Base-by-base conservation (phyloP, 306 rosid species). In the Vigna nakashimae region DNA sequence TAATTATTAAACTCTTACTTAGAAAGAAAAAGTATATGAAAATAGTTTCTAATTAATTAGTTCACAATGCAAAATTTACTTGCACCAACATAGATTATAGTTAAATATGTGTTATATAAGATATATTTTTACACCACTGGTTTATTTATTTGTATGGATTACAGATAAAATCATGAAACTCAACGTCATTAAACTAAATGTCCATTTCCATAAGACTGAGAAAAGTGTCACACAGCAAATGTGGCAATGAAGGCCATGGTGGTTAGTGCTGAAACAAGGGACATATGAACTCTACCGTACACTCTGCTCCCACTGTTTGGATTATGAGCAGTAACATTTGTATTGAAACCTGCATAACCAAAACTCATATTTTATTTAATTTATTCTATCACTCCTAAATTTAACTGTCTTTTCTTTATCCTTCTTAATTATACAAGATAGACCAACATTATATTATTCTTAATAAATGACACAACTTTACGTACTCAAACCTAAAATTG, bases 211-310 rank as follows among this genome's bases (percentile, higher is more conserved):
- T 8, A 60, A 67, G 30, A 17, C 65, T 24, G 18, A 57, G 49
- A 13, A 79, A 53, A 16, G 2, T 60, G 79, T 79, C 63, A 87
- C 69, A 84, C 30, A 52, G 68, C 75, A 74, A 84, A 73, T 52
- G 84, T 86, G 82, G 83, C 84, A 18, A 84, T 30, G 64, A 87
- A 75, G 68, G 36, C 84, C 77, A 84, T 48, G 4, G 87, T 79
- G 20, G 66, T 46, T 28, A 75, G 20, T 5, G 75, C 69, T 65
- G 90, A 78, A 26, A 79, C 46, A 75, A 80, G 7, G 36, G 89
- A 73, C 79, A 79, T 18, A 60, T 64, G 80, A 5, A 57, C 67
- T 80, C 80, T 84, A 51, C 81, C 84, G 8, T 76, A 57, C 67
- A 76, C 26, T 75, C 78, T 88, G 30, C 57, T 71, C 9, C 82